Evolutionary conservation across 331 rosid species (phyloP).

Genomic region (Quercus lobata): DNA sequence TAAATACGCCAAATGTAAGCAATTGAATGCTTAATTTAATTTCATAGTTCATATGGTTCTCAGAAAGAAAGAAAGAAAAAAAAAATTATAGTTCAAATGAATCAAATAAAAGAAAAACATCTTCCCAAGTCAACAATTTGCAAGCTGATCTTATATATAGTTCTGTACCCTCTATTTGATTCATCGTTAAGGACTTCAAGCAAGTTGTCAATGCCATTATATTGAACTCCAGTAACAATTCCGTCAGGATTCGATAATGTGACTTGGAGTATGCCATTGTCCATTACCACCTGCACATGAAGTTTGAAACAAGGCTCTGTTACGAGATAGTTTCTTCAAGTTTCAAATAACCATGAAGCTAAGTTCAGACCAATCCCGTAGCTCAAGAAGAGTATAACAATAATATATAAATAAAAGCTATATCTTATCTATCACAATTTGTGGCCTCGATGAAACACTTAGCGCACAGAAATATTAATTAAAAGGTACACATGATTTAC

Average conservation of each 20-base stretch:
- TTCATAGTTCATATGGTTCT: background rate
- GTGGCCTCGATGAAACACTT: background rate
- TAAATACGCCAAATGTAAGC: background rate
- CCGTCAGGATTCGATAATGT: slow-evolving; percentile 75
- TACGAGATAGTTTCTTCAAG: too few species aligned
- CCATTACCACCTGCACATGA: slow-evolving; percentile 65
- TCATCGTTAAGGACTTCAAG: slow-evolving; percentile 61
- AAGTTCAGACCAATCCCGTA: too few species aligned
- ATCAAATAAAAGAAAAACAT: background rate
- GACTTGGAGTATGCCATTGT: slow-evolving; percentile 80
- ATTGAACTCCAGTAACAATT: slow-evolving; percentile 62
- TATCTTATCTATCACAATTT: background rate
- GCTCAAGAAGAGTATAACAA: background rate
- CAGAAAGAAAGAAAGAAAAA: background rate
- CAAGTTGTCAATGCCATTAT: slow-evolving; percentile 66
- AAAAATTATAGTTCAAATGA: background rate
- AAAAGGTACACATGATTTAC: slow-evolving; percentile 19
- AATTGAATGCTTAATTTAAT: background rate
- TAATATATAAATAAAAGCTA: background rate
- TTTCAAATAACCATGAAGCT: too few species aligned
- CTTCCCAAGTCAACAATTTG: background rate
- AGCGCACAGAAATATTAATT: background rate
- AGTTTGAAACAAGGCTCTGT: background rate
- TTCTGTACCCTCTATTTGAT: slow-evolving; percentile 63
- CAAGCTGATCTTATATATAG: background rate